These are phyloP conservation scores for Leishmania tropica DNA, from an alignment of 208 protist species.

Conservation along the genomic window DNA sequence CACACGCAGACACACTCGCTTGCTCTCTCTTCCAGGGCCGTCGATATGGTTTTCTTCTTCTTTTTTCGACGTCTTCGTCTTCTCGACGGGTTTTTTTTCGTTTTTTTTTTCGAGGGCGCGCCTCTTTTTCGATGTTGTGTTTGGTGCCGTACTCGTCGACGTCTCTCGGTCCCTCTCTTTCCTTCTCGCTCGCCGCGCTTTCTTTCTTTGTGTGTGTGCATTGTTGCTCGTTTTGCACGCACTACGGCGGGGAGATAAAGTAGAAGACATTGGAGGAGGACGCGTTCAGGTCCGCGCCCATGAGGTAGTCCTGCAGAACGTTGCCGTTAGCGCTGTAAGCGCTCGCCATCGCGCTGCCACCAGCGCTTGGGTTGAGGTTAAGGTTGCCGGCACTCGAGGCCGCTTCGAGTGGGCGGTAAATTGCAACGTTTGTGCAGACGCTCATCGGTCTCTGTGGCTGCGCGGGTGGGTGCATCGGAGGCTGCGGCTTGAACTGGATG, in stretches of 20 bases:
- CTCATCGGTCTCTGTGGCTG: slow-evolving; percentile 14
- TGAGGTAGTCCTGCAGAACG: slow-evolving; percentile 22
- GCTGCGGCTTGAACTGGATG: neutral
- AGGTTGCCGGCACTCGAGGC: neutral
- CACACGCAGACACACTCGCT: no score
- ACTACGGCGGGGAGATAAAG: slow-evolving; percentile 7
- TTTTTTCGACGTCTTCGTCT: no score
- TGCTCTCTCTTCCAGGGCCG: no score
- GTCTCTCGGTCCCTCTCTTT: no score
- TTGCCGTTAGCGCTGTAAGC: neutral
- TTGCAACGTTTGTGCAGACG: neutral
- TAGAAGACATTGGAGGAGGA: slow-evolving; percentile 29
- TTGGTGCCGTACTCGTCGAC: no score
- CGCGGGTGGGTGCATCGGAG: slow-evolving; percentile 8
- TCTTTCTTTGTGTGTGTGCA: neutral
- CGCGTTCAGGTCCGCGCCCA: slow-evolving; percentile 9
- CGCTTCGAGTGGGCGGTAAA: slow-evolving; percentile 12
- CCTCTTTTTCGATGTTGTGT: no score
- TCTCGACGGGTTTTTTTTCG: no score
- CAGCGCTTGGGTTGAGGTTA: neutral
- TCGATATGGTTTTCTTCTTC: no score
- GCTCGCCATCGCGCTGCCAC: neutral
- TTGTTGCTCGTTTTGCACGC: neutral
- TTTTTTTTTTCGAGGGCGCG: no score
- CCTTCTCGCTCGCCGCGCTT: no score